Conservation (phyloP, 495 filamentous ascomycete genomes). For the Neohortaea acidophila region DNA sequence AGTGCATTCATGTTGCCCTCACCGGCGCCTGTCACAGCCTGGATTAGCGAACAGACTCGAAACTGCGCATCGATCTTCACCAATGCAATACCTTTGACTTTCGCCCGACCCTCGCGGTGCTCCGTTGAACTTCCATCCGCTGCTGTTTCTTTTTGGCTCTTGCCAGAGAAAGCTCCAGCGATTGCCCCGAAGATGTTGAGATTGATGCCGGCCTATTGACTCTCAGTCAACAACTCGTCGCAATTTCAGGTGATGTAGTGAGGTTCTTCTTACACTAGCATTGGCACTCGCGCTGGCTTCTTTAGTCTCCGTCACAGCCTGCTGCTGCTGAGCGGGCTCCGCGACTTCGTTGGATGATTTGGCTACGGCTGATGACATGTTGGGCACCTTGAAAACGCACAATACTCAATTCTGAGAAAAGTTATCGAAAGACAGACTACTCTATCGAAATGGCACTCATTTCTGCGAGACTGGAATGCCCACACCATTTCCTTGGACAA, state of each 20-base stretch:
- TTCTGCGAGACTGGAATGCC: too few species aligned
- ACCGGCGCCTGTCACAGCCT: constrained; percentile 4
- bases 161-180: constrained; percentile 20
- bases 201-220: constrained; percentile 27
- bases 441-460: too few species aligned
- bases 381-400: too few species aligned
- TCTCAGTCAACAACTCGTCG: too few species aligned
- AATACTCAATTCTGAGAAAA: too few species aligned
- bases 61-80: background rate
- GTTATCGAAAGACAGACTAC: too few species aligned
- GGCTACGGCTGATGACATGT: constrained; percentile 8
- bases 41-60: background rate
- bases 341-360: constrained; percentile 5
- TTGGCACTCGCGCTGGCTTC: constrained; percentile 11
- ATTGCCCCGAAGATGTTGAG: constrained; percentile 26
- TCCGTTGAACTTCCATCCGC: constrained; percentile 19
- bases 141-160: constrained; percentile 22
- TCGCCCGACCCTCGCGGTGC: constrained; percentile 13
- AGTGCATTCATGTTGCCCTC: constrained; percentile 8
- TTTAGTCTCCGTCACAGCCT: background rate
- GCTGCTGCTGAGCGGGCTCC: background rate
- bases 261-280: constrained; percentile 5
- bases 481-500: too few species aligned
- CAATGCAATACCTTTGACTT: constrained; percentile 5
- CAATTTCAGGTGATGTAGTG: background rate